A percentile compares a stretch with the other conserved stretches of the same genome.
Conservation (phyloP, 306 rosid genomes). For the Acacia acuminata region DNA sequence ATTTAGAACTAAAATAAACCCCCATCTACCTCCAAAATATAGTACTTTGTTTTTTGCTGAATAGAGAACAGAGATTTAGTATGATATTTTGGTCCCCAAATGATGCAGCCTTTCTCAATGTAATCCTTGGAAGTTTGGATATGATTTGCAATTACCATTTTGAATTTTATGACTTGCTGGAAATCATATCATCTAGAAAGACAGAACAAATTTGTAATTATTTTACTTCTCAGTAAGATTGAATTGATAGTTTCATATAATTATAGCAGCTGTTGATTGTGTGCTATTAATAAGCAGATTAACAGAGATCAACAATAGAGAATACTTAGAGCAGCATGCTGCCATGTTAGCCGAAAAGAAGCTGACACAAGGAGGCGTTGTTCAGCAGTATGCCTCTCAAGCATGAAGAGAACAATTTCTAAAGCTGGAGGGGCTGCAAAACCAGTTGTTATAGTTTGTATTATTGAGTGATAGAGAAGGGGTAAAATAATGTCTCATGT, state of each 20-base stretch:
- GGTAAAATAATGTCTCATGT: constrained; percentile 30
- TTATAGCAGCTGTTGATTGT: constrained; percentile 29
- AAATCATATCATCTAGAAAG: neutral
- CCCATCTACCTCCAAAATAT: too few relatives aligned
- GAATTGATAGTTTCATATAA: neutral
- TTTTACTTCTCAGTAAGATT: neutral
- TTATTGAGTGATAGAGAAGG: neutral
- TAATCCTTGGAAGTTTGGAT: neutral
- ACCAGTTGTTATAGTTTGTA: constrained; percentile 28
- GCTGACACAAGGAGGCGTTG: constrained; percentile 4
- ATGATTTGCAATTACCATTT: too few relatives aligned
- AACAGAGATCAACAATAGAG: constrained; percentile 92
- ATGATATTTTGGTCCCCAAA: neutral
- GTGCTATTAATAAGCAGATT: constrained; percentile 50
- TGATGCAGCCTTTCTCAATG: neutral
- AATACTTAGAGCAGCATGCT: constrained; percentile 88
- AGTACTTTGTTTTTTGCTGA: neutral
- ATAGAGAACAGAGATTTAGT: neutral
- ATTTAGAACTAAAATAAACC: too few relatives aligned
- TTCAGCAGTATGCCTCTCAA: constrained; percentile 28
- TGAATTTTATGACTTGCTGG: neutral
- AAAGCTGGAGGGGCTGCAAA: neutral
- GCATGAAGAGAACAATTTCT: constrained; percentile 35
- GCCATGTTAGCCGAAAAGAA: constrained; percentile 51
- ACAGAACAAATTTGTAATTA: neutral